These are phyloP conservation scores for Gleditsia sinensis DNA, from an alignment of 306 rosid genomes.

Conservation along the genomic window DNA sequence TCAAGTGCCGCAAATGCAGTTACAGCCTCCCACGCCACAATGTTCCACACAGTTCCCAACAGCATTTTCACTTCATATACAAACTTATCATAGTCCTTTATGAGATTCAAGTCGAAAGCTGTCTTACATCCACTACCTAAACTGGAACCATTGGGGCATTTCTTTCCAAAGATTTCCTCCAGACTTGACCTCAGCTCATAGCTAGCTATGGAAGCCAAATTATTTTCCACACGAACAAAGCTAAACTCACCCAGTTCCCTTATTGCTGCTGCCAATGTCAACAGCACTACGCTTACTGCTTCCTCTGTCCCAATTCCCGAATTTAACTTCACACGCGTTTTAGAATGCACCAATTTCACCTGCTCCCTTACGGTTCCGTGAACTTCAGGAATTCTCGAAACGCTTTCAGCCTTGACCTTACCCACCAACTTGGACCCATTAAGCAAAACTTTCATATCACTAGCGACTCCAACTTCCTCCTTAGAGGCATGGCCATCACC, in stretches of 20 bases:
- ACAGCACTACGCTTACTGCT: constrained; percentile 44
- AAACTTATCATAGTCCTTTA: constrained; percentile 53
- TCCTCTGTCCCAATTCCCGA: constrained; percentile 47
- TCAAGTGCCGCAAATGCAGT: constrained; percentile 56
- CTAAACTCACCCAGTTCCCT: constrained; percentile 63
- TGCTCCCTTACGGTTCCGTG: constrained; percentile 70
- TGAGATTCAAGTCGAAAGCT: constrained; percentile 48
- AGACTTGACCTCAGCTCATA: constrained; percentile 37
- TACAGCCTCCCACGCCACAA: constrained; percentile 73
- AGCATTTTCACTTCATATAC: constrained; percentile 56
- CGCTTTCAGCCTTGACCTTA: constrained; percentile 43
- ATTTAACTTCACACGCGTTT: constrained; percentile 66
- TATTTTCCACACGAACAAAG: constrained; percentile 46
- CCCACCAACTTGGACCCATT: constrained; percentile 88
- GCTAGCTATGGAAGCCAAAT: constrained; percentile 39
- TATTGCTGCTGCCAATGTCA: constrained; percentile 54
- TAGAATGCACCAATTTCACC: constrained; percentile 62
- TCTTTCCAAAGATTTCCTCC: constrained; percentile 48
- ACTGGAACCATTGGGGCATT: constrained; percentile 50
- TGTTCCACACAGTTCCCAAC: constrained; percentile 63
- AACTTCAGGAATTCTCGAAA: constrained; percentile 50
- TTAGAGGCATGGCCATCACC: constrained; percentile 73
- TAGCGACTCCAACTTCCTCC: constrained; percentile 77
- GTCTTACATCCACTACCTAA: constrained; percentile 44
- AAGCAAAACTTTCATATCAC: constrained; percentile 70